A percentile compares a stretch with the other conserved stretches of the same genome.
Evolutionary conservation across 352 stramenopile genomes (phyloP).

Genomic region (Phytophthora pini): DNA sequence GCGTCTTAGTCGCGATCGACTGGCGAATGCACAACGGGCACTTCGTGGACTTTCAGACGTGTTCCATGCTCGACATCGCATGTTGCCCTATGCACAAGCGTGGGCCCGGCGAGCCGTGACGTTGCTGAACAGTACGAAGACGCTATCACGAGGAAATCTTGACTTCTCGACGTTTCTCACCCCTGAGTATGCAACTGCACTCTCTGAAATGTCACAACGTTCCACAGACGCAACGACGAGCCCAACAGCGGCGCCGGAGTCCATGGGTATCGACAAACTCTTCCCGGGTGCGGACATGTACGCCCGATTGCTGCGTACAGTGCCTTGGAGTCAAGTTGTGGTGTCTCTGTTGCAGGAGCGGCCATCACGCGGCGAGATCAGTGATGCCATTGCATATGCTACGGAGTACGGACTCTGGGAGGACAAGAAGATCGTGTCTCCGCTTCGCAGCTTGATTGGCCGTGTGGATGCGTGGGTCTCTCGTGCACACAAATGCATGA

Average conservation of each 20-base stretch:
- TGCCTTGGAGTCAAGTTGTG: slow-evolving; percentile 79
- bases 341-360: slow-evolving; percentile 80
- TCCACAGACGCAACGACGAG: slow-evolving; percentile 11
- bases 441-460: slow-evolving; percentile 75
- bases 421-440: slow-evolving; percentile 68
- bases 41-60: slow-evolving; percentile 66
- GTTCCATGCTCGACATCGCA: slow-evolving; percentile 72
- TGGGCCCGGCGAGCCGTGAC: slow-evolving; percentile 63
- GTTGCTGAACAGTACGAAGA: slow-evolving; percentile 57
- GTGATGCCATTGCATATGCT: slow-evolving; percentile 68
- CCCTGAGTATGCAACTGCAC: slow-evolving; percentile 48
- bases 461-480: slow-evolving; percentile 85
- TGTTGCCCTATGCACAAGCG: slow-evolving; percentile 57
- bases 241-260: background rate
- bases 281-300: slow-evolving; percentile 79
- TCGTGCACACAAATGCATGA: slow-evolving; percentile 78
- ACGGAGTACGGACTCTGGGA: slow-evolving; percentile 71
- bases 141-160: slow-evolving; percentile 44
- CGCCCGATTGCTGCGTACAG: slow-evolving; percentile 64
- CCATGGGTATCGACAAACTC: slow-evolving; percentile 54
- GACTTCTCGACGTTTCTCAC: slow-evolving; percentile 50
- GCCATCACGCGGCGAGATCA: slow-evolving; percentile 68
- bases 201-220: slow-evolving; percentile 40
- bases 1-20: slow-evolving; percentile 65
- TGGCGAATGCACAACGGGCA: slow-evolving; percentile 54